Base-by-base conservation (phyloP, 768 basidiomycete genomes). In the Rhizopogon rudus region DNA sequence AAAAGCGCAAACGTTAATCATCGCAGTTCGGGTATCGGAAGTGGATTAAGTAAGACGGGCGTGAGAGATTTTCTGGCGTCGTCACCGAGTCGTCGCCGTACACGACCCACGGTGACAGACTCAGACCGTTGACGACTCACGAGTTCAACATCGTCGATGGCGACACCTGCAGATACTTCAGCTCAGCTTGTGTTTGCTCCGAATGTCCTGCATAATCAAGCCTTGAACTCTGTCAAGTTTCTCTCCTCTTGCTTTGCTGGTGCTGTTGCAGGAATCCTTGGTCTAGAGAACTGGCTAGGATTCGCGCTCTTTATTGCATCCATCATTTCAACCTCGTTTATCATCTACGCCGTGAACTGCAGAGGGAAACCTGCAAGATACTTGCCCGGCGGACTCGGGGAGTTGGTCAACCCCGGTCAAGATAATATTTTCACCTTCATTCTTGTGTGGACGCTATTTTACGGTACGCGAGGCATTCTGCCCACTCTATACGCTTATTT, bases 401-500 rank as follows among this genome's bases (percentile, higher is more conserved):
- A 88, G 53, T 72, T 96, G 39, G 72, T 86, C 45, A 92, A 87
- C 58, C 87, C 94, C 0, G 92, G 92, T 9, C 90, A 93, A 71
- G 94, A 97, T 70, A 94, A 93, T 60, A 74, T 87, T 16, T 91
- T 93, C 64, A 91, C 92, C 3, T 98, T 95, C 64, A 81, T 98
- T 55, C 81, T 97, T 29, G 87, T 89, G 20, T 98, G 94, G 94
- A 98, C 94, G 37, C 74, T 96, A 53, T 90, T 94, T 68, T 96
- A 91, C 68, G 94, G 91, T 92, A 62, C 56, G 88, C 72, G 13
- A 22, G 33, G 20, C 12, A 29, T 31, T 41, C 52, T 48, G 29
- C 59, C 35, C 55, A 41, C 44, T 42, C 5, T 20, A 40, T 12
- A 25, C 45, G 45, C 39, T 49, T 55, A 46, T 45, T 51, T 53